Conservation (phyloP, 2,329 filamentous ascomycete species). For the Clarireedia sp. region DNA sequence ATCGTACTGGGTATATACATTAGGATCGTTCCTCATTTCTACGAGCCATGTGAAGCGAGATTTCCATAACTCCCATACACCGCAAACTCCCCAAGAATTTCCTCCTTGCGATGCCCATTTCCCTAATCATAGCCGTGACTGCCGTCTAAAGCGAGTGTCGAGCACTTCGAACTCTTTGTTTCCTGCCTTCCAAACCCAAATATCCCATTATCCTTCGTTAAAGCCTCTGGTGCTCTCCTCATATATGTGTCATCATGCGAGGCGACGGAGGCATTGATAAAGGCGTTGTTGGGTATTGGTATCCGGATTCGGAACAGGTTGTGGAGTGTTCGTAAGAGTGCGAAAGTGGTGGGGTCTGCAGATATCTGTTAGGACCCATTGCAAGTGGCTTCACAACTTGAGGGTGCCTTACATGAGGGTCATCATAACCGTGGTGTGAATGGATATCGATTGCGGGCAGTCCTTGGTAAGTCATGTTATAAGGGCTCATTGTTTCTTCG, state of each 20-base stretch:
- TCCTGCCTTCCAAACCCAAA: conserved; percentile 9
- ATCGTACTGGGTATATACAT: conserved; percentile 24
- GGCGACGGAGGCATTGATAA: conserved; percentile 67
- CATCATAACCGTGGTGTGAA: conserved; percentile 54
- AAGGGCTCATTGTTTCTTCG: conserved; percentile 54
- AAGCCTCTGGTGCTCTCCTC: conserved; percentile 8
- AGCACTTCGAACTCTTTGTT: conserved; percentile 29
- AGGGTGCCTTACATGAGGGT: conserved; percentile 65
- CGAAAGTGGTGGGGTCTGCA: conserved; percentile 68
- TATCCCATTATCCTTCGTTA: conserved; percentile 11
- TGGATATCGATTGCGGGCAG: conserved; percentile 52
- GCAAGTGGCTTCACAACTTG: conserved; percentile 7
- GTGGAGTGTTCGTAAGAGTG: conserved; percentile 64
- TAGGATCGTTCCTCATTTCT: conserved; percentile 8
- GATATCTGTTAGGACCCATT: conserved; percentile 16
- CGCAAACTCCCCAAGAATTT: conserved; percentile 10
- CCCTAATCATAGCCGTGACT: conserved; percentile 13
- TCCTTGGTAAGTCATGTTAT: conserved; percentile 59
- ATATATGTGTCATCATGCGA: conserved; percentile 36
- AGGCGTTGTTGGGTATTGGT: conserved; percentile 60
- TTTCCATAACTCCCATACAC: neutral
- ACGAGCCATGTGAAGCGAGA: neutral
- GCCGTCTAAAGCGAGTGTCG: conserved; percentile 27
- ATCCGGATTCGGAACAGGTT: conserved; percentile 52
- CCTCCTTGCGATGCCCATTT: conserved; percentile 15